Percentiles rank a stretch among this genome's conserved stretches.
Conservation (phyloP, 169 alveolate genomes). For the Plasmodium chabaudi region DNA sequence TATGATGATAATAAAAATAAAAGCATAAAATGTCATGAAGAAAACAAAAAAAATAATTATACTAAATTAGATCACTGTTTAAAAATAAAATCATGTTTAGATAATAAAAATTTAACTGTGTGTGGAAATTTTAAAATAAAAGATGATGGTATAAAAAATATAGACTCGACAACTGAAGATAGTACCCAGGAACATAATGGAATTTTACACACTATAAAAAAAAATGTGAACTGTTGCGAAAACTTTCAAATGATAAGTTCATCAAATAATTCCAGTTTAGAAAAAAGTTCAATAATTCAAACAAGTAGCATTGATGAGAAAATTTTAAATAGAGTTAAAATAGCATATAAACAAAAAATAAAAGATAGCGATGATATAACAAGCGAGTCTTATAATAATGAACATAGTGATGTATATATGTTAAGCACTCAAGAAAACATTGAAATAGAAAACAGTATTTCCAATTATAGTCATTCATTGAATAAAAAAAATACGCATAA, state of each 20-base stretch:
- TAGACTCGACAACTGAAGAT: slow-evolving; percentile 6
- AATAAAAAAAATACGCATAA: slow-evolving; percentile 7
- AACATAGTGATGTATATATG: neutral
- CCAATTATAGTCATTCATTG: slow-evolving; percentile 21
- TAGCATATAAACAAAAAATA: slow-evolving; percentile 8
- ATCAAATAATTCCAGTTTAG: neutral
- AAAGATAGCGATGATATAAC: neutral
- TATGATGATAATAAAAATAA: no score
- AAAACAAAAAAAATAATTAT: neutral
- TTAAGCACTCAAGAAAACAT: neutral
- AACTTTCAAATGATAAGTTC: neutral
- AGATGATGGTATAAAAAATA: neutral
- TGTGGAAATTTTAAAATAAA: slow-evolving; percentile 8
- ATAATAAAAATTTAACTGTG: neutral
- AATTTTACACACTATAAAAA: slow-evolving; percentile 4
- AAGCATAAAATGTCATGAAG: neutral
- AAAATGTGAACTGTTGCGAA: neutral
- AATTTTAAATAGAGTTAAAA: slow-evolving; percentile 12
- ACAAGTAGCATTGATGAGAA: neutral
- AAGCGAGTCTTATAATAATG: neutral
- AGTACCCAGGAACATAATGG: neutral
- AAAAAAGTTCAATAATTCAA: slow-evolving; percentile 20
- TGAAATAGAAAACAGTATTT: neutral
- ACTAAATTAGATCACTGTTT: slow-evolving; percentile 5
- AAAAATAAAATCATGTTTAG: slow-evolving; percentile 3